phyloP scores from a whole-genome alignment of 179 eudicot species.

The Actinidia chinensis region DNA sequence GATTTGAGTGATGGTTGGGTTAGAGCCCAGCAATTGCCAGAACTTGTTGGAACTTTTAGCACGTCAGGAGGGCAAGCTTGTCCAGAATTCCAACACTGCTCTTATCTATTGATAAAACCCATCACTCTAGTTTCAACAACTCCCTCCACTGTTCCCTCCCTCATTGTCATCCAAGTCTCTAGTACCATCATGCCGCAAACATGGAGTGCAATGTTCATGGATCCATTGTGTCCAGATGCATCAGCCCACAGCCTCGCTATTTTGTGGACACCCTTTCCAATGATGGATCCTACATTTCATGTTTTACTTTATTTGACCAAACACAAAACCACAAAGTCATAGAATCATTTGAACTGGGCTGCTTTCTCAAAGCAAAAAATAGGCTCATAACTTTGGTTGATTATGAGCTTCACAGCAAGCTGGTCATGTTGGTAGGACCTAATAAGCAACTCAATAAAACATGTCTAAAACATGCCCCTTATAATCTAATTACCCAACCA shows the following conservation, averaged over 20 bases:
- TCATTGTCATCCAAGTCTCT: constrained; percentile 16
- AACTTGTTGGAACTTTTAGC: constrained; percentile 41
- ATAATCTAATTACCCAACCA: background rate
- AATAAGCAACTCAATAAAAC: constrained; percentile 22
- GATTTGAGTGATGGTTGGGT: constrained; percentile 65
- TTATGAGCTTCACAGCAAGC: constrained; percentile 46
- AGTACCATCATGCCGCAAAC: constrained; percentile 25
- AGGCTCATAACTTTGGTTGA: constrained; percentile 72
- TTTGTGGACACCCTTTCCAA: constrained; percentile 25
- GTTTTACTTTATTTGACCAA: constrained; percentile 28
- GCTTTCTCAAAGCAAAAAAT: constrained; percentile 56
- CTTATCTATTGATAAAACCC: constrained; percentile 19
- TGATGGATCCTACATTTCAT: constrained; percentile 37
- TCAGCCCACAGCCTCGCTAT: too few relatives aligned
- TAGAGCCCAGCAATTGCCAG: constrained; percentile 34
- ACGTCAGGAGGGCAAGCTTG: constrained; percentile 25
- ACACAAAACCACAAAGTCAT: constrained; percentile 25
- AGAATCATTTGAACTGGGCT: constrained; percentile 29
- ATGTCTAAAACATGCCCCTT: background rate
- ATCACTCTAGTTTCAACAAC: constrained; percentile 31
- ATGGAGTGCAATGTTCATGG: constrained; percentile 32
- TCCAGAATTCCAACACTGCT: constrained; percentile 24
- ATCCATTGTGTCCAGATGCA: constrained; percentile 33
- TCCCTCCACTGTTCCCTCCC: constrained; percentile 22
- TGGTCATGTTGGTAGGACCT: constrained; percentile 90